Base-by-base conservation (phyloP, 352 stramenopile species). In the Aphanomyces euteiches region DNA sequence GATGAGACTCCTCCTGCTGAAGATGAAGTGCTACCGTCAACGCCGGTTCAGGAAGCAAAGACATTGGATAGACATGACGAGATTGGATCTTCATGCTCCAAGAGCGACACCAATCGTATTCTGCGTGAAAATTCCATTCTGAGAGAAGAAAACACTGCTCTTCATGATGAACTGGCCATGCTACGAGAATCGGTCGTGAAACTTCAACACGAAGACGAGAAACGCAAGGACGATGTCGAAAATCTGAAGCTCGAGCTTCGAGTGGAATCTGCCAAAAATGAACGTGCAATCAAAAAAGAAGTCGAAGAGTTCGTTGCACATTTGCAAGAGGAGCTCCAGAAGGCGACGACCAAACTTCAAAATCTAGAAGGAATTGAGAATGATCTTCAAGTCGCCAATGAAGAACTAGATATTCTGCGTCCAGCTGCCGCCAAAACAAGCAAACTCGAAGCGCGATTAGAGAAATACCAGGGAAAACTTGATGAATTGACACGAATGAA, bases 391-490 rank as follows among this genome's bases (percentile, higher is more conserved):
- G 73, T 54, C 13, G 64, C 91, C 8, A 77, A 75, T 6, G 85
- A 93, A 53, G 85, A 92, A 73, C 72, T 90, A 3, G 85, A 93
- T 73, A 47, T 93, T 5, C 72, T 93, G 45, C 78, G 81, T 19
- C 80, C 85, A 4, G 54, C 79, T 0, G 80, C 79, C 4, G 76
- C 82, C 12, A 85, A 80, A 68, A 69, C 81, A 7, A 58, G 61
- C 4, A 90, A 88, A 57, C 71, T 80, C 40, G 83, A 89, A 66
- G 37, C 69, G 0, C 78, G 74, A 0, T 21, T 90, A 10, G 72
- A 73, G 4, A 93, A 88, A 67, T 93, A 91, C 73, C 87, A 89
- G 66, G 72, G 67, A 1, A 90, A 90, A 47, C 78, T 93, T 28
- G 85, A 93, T 41, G 78, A 86, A 10, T 59, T 93, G 5, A 67